A percentile compares a stretch with the other conserved stretches of the same genome.
phyloP scores from a whole-genome alignment of 2,329 filamentous ascomycete genomes.

The Colletotrichum incanum region DNA sequence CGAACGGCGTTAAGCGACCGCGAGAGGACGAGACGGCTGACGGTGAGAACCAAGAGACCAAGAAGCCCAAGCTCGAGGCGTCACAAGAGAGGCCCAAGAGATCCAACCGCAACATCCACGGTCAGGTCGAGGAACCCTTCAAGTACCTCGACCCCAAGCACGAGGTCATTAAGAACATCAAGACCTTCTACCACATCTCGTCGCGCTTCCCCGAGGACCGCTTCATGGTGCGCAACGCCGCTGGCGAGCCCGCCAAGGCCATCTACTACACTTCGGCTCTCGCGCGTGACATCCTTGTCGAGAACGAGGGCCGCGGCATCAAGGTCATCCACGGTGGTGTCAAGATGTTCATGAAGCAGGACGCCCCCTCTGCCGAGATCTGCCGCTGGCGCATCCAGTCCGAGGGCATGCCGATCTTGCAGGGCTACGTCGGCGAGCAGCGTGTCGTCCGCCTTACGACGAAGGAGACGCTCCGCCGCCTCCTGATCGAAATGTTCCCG shows the following conservation, averaged over 20 bases:
- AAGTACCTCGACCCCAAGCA: conserved; percentile 87
- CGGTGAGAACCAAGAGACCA: conserved; percentile 53
- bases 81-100: conserved; percentile 50
- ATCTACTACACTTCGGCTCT: conserved; percentile 96
- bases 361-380: conserved; percentile 87
- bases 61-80: conserved; percentile 60
- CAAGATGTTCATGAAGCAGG: conserved; percentile 99
- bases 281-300: conserved; percentile 85
- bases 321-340: conserved; percentile 98
- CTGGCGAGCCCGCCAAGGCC: conserved; percentile 89
- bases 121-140: conserved; percentile 89
- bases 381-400: conserved; percentile 97
- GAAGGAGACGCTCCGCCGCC: conserved; percentile 83
- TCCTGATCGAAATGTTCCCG: conserved; percentile 97
- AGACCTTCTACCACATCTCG: conserved; percentile 88
- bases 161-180: conserved; percentile 82
- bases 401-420: conserved; percentile 91
- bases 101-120: conserved; percentile 61
- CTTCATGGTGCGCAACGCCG: conserved; percentile 96
- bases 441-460: conserved; percentile 83
- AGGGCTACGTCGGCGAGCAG: conserved; percentile 87
- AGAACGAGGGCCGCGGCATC: conserved; percentile 92
- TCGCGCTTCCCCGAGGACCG: conserved; percentile 88
- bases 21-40: conserved; percentile 51
- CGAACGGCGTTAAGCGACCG: conserved; percentile 53